phyloP scores from a whole-genome alignment of 2,329 filamentous ascomycete genomes.

The Gnomoniopsis smithogilvyi region DNA sequence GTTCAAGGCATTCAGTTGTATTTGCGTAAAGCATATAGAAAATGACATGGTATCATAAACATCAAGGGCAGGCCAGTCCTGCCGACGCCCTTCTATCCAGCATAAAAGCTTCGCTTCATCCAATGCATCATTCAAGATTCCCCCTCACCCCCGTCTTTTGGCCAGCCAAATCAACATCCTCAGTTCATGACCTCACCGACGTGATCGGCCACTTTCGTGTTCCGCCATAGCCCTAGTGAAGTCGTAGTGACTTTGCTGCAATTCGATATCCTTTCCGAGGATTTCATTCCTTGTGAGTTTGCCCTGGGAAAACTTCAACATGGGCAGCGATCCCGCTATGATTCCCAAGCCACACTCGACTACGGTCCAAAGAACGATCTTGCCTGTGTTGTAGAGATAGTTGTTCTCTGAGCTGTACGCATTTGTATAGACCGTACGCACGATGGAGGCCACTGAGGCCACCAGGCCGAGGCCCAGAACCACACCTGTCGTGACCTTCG shows the following conservation, averaged over 20 bases:
- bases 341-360: slow-evolving; percentile 15
- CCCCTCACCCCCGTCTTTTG: neutral
- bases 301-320: slow-evolving; percentile 4
- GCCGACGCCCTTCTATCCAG: neutral
- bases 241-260: slow-evolving; percentile 12
- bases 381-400: slow-evolving; percentile 17
- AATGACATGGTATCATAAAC: slow-evolving; percentile 3
- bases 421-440: slow-evolving; percentile 16
- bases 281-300: neutral
- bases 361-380: slow-evolving; percentile 18
- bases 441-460: slow-evolving; percentile 14
- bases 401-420: slow-evolving; percentile 14
- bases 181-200: neutral
- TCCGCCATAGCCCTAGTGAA: slow-evolving; percentile 7
- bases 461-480: slow-evolving; percentile 13
- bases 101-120: neutral
- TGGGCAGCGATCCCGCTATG: slow-evolving; percentile 17
- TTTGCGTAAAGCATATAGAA: neutral
- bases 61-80: neutral
- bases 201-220: neutral
- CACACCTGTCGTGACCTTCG: slow-evolving; percentile 8
- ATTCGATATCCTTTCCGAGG: slow-evolving; percentile 13
- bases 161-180: neutral
- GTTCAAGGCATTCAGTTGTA: neutral
- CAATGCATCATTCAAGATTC: neutral